These are phyloP conservation scores for Umbelopsis vinacea DNA, from an alignment of 192 early-diverging fungal genomes.

Conservation along the genomic window DNA sequence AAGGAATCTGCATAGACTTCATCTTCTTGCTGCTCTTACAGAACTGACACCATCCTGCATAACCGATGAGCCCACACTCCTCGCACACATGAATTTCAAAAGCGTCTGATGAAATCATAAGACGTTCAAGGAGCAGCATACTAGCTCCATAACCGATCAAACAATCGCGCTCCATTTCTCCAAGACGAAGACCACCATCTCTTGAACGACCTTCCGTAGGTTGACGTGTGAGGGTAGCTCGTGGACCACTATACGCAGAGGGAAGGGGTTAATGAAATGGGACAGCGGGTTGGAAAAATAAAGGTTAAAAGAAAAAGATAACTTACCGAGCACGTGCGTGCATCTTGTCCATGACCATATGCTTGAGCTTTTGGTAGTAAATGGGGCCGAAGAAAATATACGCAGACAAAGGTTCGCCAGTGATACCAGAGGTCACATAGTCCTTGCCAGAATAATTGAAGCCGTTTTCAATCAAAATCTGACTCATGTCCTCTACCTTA, in stretches of 20 bases:
- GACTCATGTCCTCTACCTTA: constrained; percentile 96
- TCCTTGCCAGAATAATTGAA: constrained; percentile 98
- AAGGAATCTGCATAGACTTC: constrained; percentile 93
- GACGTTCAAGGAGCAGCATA: constrained; percentile 89
- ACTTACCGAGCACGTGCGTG: constrained; percentile 82
- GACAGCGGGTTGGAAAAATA: background rate
- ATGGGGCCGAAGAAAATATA: constrained; percentile 98
- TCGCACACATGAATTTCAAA: constrained; percentile 94
- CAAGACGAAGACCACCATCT: constrained; percentile 95
- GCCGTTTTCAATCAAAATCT: constrained; percentile 88
- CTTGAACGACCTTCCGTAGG: constrained; percentile 97
- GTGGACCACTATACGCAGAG: constrained; percentile 70
- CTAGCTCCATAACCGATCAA: constrained; percentile 96
- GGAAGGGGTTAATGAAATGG: background rate
- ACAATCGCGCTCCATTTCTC: constrained; percentile 99
- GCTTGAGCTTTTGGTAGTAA: constrained; percentile 98
- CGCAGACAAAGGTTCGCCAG: constrained; percentile 88
- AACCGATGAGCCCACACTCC: constrained; percentile 89
- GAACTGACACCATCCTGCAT: constrained; percentile 89
- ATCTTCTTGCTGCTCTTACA: constrained; percentile 87
- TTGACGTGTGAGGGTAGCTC: constrained; percentile 89
- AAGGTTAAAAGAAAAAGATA: no score
- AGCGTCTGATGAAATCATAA: constrained; percentile 91
- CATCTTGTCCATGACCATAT: constrained; percentile 99
- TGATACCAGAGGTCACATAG: constrained; percentile 89